These are phyloP conservation scores for Amborella trichopoda DNA, from an alignment of 164 flowering plant genomes.

Conservation along the genomic window DNA sequence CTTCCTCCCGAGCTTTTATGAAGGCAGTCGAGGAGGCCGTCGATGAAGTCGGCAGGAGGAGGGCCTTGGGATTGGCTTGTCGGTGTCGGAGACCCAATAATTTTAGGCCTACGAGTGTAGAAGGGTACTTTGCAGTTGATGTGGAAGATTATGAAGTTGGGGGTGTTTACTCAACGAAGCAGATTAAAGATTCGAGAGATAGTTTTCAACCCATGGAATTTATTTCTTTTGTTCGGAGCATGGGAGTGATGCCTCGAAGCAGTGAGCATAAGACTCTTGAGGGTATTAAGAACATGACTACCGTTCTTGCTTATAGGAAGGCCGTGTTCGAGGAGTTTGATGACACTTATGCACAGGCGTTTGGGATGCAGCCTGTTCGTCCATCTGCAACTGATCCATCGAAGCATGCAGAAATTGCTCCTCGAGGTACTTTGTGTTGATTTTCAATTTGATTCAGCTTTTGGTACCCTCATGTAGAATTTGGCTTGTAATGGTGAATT, in stretches of 20 bases:
- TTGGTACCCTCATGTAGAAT: too few relatives aligned
- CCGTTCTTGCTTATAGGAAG: conserved; percentile 47
- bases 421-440: too few relatives aligned
- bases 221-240: conserved; percentile 41
- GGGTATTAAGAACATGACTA: conserved; percentile 44
- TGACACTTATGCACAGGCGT: conserved; percentile 92
- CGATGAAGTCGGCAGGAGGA: conserved; percentile 71
- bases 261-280: conserved; percentile 24
- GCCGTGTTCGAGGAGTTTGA: conserved; percentile 84
- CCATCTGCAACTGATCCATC: too few relatives aligned
- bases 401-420: too few relatives aligned
- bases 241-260: conserved; percentile 42
- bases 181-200: conserved; percentile 55
- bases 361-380: conserved; percentile 44
- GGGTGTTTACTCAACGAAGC: conserved; percentile 45
- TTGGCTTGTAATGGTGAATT: too few relatives aligned
- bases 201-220: conserved; percentile 40
- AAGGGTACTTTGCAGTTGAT: conserved; percentile 63
- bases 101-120: conserved; percentile 43
- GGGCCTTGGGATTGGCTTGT: conserved; percentile 62
- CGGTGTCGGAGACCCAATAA: conserved; percentile 53
- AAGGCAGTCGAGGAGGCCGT: conserved; percentile 93
- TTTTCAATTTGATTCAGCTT: too few relatives aligned
- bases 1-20: conserved; percentile 36
- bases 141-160: conserved; percentile 60